phyloP scores from a whole-genome alignment of 192 early-diverging fungal genomes.

The Jimgerdemannia lactiflua region DNA sequence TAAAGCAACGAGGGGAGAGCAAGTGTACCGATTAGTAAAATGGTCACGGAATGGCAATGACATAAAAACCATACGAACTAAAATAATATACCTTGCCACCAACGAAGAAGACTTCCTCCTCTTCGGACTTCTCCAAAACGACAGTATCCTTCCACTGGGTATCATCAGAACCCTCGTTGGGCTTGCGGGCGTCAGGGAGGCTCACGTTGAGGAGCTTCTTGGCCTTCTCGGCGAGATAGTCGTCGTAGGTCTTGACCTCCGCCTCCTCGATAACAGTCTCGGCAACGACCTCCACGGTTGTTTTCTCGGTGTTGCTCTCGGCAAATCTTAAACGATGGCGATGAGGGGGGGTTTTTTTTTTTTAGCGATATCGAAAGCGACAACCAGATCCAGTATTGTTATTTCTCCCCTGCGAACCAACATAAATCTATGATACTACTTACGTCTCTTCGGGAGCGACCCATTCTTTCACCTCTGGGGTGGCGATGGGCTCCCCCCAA shows the following conservation, averaged over 20 bases:
- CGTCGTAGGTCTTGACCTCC: constrained; percentile 79
- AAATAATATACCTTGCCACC: constrained; percentile 56
- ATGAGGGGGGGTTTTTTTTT: constrained; percentile 18
- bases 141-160: constrained; percentile 78
- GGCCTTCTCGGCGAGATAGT: constrained; percentile 78
- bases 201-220: constrained; percentile 55
- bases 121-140: constrained; percentile 67
- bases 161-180: constrained; percentile 88
- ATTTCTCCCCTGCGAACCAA: no score
- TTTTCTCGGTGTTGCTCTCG: constrained; percentile 3
- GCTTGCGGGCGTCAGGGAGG: constrained; percentile 65
- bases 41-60: not conserved
- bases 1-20: constrained; percentile 35
- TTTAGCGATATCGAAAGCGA: constrained; percentile 24
- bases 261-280: constrained; percentile 74
- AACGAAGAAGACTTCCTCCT: constrained; percentile 62
- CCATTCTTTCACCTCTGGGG: constrained; percentile 30
- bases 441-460: not conserved
- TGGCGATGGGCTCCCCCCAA: constrained; percentile 53
- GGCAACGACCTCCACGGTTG: constrained; percentile 24
- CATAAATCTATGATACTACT: not conserved
- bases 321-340: constrained; percentile 10
- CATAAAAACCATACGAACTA: not conserved
- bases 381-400: not conserved
- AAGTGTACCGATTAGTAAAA: constrained; percentile 15